Conservation (phyloP, 352 stramenopile species). For the Phytopythium delawarense region DNA sequence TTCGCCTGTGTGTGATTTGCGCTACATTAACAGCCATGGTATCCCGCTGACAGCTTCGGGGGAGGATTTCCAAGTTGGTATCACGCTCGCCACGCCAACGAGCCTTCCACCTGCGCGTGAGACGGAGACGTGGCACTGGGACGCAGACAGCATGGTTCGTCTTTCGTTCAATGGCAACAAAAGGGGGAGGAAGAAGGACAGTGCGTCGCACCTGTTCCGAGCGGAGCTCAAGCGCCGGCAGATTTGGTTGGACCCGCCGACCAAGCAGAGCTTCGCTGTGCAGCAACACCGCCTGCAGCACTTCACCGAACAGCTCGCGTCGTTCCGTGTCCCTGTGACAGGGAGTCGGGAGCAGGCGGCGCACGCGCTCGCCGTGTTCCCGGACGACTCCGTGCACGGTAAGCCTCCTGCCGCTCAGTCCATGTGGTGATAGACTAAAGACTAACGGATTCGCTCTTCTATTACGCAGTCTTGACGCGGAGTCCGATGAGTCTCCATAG, state of each 20-base stretch:
- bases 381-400: slow-evolving; percentile 66
- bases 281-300: slow-evolving; percentile 49
- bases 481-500: slow-evolving; percentile 55
- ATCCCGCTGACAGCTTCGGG: slow-evolving; percentile 44
- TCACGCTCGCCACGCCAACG: slow-evolving; percentile 36
- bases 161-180: slow-evolving; percentile 15
- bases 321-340: slow-evolving; percentile 58
- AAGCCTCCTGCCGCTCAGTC: neutral
- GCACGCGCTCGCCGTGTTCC: slow-evolving; percentile 47
- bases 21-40: slow-evolving; percentile 34
- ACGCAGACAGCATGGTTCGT: slow-evolving; percentile 6
- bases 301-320: slow-evolving; percentile 68
- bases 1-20: neutral
- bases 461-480: slow-evolving; percentile 39
- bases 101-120: slow-evolving; percentile 20
- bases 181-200: slow-evolving; percentile 15
- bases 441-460: neutral
- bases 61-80: slow-evolving; percentile 26
- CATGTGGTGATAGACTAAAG: neutral
- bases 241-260: slow-evolving; percentile 65
- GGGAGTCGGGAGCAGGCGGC: slow-evolving; percentile 50
- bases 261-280: slow-evolving; percentile 43
- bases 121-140: slow-evolving; percentile 20
- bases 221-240: slow-evolving; percentile 33
- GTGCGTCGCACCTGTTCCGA: slow-evolving; percentile 18